These are phyloP conservation scores for Penicillium oxalicum DNA, from an alignment of 2,329 filamentous ascomycete species.

Conservation along the genomic window DNA sequence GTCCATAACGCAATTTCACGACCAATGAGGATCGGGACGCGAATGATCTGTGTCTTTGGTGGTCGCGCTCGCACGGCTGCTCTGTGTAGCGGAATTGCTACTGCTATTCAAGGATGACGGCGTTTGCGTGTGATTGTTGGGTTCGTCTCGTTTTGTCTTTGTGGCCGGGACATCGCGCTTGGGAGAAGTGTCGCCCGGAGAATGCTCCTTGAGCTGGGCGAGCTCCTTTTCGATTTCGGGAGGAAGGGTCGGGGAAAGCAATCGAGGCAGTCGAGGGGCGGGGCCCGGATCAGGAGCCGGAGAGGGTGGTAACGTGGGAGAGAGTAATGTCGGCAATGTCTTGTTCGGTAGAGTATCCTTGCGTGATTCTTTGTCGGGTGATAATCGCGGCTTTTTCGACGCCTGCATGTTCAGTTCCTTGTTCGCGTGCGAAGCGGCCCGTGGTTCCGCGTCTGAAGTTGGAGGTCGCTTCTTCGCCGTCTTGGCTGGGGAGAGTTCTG, in stretches of 20 bases:
- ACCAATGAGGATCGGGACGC: constrained; percentile 32
- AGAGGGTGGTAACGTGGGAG: constrained; percentile 37
- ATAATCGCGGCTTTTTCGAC: constrained; percentile 38
- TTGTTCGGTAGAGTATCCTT: constrained; percentile 24
- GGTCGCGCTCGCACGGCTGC: constrained; percentile 2
- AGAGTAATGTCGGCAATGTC: constrained; percentile 33
- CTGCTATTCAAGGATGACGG: constrained; percentile 6
- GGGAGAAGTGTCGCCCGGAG: constrained; percentile 18
- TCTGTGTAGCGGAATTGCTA: constrained; percentile 7
- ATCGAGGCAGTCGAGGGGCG: constrained; percentile 42
- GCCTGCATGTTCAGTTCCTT: constrained; percentile 23
- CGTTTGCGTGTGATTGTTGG: constrained; percentile 1
- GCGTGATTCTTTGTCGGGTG: constrained; percentile 24
- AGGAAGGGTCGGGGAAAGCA: constrained; percentile 55
- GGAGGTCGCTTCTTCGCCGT: constrained; percentile 25
- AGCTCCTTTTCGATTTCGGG: constrained; percentile 51
- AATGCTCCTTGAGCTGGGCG: constrained; percentile 36
- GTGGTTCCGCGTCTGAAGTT: constrained; percentile 18
- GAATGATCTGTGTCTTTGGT: constrained; percentile 9
- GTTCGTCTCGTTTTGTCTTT: constrained; percentile 10
- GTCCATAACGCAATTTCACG: constrained; percentile 49
- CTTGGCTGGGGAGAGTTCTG: constrained; percentile 13
- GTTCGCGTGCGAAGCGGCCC: constrained; percentile 8
- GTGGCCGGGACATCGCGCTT: constrained; percentile 18
- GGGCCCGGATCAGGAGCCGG: constrained; percentile 17